Evolutionary conservation across 2,329 filamentous ascomycete genomes (phyloP).

Genomic region (Fusarium gaditjirri): DNA sequence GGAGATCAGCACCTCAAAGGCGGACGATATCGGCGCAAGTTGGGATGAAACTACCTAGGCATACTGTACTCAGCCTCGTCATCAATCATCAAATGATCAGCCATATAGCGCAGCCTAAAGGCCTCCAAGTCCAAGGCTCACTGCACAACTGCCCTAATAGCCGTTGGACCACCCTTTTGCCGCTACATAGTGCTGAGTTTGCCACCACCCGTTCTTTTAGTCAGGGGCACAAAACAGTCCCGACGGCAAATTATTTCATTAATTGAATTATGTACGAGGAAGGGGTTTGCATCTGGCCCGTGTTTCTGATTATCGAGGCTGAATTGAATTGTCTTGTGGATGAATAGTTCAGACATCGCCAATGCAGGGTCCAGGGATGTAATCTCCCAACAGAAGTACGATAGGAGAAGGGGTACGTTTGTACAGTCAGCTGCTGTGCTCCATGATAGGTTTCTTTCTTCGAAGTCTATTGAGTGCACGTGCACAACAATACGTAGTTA

Average conservation of each 20-base stretch:
- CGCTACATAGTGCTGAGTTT: constrained; percentile 42
- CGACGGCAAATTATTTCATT: constrained; percentile 1
- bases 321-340: constrained; percentile 23
- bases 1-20: background rate
- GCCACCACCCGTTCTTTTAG: constrained; percentile 42
- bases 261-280: constrained; percentile 1
- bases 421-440: constrained; percentile 8
- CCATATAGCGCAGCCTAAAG: background rate
- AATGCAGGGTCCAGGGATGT: constrained; percentile 40
- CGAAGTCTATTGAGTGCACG: constrained; percentile 27
- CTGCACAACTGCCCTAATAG: constrained; percentile 22
- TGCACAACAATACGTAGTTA: constrained; percentile 12
- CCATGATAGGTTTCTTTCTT: background rate
- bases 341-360: constrained; percentile 27
- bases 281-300: constrained; percentile 19
- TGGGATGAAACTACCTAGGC: constrained; percentile 12
- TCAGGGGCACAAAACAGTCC: constrained; percentile 38
- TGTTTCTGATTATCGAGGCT: constrained; percentile 32
- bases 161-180: constrained; percentile 38
- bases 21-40: background rate
- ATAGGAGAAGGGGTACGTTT: constrained; percentile 39
- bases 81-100: background rate
- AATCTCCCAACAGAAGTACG: constrained; percentile 46
- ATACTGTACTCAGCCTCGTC: constrained; percentile 23
- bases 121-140: background rate